Percentiles rank a stretch among this genome's conserved stretches.
Conservation (phyloP, 495 filamentous ascomycete genomes). For the Penicillium atrosanguineum region DNA sequence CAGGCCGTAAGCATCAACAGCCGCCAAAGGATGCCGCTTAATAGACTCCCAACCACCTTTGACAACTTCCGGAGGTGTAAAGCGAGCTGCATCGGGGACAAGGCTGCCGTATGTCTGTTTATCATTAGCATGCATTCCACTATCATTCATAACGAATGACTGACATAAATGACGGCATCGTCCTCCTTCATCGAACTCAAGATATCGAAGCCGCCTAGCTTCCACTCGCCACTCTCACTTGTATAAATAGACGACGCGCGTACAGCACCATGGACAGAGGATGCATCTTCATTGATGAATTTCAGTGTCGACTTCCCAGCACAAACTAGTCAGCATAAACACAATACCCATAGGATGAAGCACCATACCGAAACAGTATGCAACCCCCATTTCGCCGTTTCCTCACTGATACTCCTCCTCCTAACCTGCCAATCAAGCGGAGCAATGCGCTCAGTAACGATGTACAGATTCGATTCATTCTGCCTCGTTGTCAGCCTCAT, state of each 20-base stretch:
- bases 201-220: constrained; percentile 88
- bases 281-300: constrained; percentile 92
- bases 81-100: constrained; percentile 76
- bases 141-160: constrained; percentile 19
- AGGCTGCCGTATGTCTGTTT: constrained; percentile 77
- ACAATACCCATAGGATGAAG: neutral
- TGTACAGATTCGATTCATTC: constrained; percentile 91
- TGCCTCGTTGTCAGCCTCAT: constrained; percentile 28
- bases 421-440: constrained; percentile 85
- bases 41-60: constrained; percentile 86
- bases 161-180: constrained; percentile 83
- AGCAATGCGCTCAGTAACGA: constrained; percentile 85
- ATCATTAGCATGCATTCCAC: constrained; percentile 6
- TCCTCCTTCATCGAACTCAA: constrained; percentile 95
- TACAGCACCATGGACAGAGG: constrained; percentile 84
- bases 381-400: constrained; percentile 95
- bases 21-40: constrained; percentile 76
- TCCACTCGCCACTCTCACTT: constrained; percentile 97
- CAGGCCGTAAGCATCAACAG: constrained; percentile 83
- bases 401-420: constrained; percentile 75
- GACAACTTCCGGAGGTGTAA: constrained; percentile 80
- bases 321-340: constrained; percentile 3
- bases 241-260: constrained; percentile 83
- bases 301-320: constrained; percentile 73
- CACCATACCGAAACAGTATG: constrained; percentile 71